Percentiles rank a stretch among this genome's conserved stretches.
These are phyloP conservation scores for Eucommia ulmoides DNA, from an alignment of 257 asterid species.

Conservation along the genomic window DNA sequence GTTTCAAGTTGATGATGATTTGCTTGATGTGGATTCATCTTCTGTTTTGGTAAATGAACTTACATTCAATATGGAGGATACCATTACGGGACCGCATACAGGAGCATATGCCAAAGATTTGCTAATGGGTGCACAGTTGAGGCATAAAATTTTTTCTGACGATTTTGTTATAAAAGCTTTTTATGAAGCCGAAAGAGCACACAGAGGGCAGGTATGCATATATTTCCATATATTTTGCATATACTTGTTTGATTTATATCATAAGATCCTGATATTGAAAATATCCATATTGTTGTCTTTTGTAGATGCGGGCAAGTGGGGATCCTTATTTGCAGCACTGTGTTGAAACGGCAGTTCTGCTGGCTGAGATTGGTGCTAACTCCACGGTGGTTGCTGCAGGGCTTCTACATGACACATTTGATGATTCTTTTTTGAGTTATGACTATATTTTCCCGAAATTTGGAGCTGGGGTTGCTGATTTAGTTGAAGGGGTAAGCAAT, in stretches of 20 bases:
- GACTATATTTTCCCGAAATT: slow-evolving; percentile 41
- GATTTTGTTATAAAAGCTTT: slow-evolving; percentile 73
- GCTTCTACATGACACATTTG: slow-evolving; percentile 83
- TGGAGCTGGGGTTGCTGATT: slow-evolving; percentile 77
- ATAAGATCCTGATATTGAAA: neutral
- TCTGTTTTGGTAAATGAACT: slow-evolving; percentile 48
- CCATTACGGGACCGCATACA: slow-evolving; percentile 24
- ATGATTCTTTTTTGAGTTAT: slow-evolving; percentile 58
- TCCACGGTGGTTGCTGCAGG: slow-evolving; percentile 94
- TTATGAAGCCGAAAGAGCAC: slow-evolving; percentile 69
- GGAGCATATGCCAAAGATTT: slow-evolving; percentile 54
- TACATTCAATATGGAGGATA: slow-evolving; percentile 75
- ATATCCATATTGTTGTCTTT: neutral
- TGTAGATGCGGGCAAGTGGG: slow-evolving; percentile 84
- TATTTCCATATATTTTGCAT: neutral
- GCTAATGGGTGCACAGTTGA: slow-evolving; percentile 63
- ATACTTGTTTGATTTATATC: neutral
- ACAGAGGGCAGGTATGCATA: slow-evolving; percentile 64
- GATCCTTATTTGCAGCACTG: slow-evolving; percentile 95
- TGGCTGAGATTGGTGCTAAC: slow-evolving; percentile 73
- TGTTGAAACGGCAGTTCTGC: slow-evolving; percentile 74
- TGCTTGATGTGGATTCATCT: slow-evolving; percentile 15
- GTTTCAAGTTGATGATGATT: slow-evolving; percentile 20
- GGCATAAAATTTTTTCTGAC: slow-evolving; percentile 54
- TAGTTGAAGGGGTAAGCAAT: slow-evolving; percentile 81